These are phyloP conservation scores for Naematelia aurantialba DNA, from an alignment of 768 basidiomycete genomes.

Conservation along the genomic window DNA sequence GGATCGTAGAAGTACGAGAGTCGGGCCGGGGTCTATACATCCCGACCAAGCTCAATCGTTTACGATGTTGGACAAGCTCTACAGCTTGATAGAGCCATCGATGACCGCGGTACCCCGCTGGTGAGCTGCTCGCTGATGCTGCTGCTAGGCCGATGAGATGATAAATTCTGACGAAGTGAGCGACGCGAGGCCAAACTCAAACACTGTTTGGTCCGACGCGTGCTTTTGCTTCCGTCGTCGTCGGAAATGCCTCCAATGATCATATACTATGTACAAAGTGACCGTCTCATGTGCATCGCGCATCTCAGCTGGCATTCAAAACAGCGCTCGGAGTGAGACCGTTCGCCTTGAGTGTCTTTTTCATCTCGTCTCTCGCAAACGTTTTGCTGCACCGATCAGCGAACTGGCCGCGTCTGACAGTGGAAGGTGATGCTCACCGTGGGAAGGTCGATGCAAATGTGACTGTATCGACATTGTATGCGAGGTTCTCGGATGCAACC, in stretches of 20 bases:
- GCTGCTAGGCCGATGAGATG: too few relatives aligned
- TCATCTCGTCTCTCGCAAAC: conserved; percentile 68
- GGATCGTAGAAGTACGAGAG: neutral
- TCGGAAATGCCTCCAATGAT: too few relatives aligned
- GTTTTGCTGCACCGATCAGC: conserved; percentile 60
- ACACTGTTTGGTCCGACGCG: neutral
- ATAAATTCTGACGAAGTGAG: neutral
- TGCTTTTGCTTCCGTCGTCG: neutral
- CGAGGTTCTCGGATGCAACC: conserved; percentile 68
- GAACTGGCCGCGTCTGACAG: neutral
- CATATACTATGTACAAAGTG: neutral
- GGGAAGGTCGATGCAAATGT: conserved; percentile 78
- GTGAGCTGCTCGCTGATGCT: neutral
- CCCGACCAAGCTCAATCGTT: neutral
- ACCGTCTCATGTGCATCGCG: neutral
- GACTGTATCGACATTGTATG: conserved; percentile 72
- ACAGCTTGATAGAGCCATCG: neutral
- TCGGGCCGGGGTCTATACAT: neutral
- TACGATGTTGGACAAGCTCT: neutral
- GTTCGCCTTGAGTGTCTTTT: conserved; percentile 73
- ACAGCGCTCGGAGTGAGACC: conserved; percentile 90
- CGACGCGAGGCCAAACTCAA: neutral
- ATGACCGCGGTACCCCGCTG: too few relatives aligned
- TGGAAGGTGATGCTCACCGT: conserved; percentile 59
- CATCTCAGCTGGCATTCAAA: conserved; percentile 33